Evolutionary conservation across 2,329 filamentous ascomycete species (phyloP).

Genomic region (Ceratocystis ficicola): DNA sequence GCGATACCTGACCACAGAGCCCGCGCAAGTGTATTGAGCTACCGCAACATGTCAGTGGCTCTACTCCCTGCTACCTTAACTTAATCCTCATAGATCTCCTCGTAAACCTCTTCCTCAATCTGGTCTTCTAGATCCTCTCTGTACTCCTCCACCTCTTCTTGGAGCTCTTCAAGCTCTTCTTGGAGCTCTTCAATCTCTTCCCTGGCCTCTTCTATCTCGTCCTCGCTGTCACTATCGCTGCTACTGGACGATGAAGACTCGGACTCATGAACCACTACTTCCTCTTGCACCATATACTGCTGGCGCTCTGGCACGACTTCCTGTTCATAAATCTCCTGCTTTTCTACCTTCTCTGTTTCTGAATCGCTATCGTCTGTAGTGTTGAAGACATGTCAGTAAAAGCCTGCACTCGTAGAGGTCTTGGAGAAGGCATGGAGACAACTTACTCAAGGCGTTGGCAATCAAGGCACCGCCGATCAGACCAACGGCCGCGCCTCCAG

Average conservation of each 20-base stretch:
- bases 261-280: not conserved
- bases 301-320: not conserved
- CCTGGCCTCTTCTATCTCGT: conserved; percentile 26
- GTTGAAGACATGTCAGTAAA: not conserved
- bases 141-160: conserved; percentile 35
- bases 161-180: conserved; percentile 34
- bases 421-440: not conserved
- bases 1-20: not conserved
- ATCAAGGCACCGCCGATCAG: conserved; percentile 47
- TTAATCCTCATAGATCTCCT: conserved; percentile 38
- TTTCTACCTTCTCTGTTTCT: not conserved
- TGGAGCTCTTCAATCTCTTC: conserved; percentile 5
- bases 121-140: conserved; percentile 37
- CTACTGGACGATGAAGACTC: conserved; percentile 1
- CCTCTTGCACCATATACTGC: not conserved
- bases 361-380: conserved; percentile 1
- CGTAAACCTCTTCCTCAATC: conserved; percentile 27
- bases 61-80: conserved; percentile 25
- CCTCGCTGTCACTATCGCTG: conserved; percentile 15
- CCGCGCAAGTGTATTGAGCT: not conserved
- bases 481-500: conserved; percentile 46
- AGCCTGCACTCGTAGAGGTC: too few relatives aligned
- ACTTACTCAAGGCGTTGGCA: conserved; percentile 43
- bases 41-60: not conserved
- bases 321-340: not conserved